phyloP scores from a whole-genome alignment of 352 stramenopile species.

The Pythium aphanidermatum region DNA sequence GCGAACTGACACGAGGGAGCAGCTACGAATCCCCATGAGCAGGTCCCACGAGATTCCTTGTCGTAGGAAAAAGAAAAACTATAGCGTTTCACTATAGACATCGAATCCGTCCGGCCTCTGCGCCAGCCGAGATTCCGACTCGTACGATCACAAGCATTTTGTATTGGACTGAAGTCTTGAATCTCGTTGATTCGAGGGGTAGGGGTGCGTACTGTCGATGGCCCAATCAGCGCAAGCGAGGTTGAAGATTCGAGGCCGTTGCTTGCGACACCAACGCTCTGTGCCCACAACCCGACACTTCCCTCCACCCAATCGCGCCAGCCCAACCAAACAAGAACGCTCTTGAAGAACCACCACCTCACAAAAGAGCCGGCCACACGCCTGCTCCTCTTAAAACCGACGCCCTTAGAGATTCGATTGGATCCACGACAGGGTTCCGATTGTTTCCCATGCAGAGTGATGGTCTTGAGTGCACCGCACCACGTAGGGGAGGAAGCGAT shows the following conservation, averaged over 20 bases:
- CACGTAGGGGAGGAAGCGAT: too few species aligned
- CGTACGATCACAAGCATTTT: neutral
- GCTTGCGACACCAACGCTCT: slow-evolving; percentile 13
- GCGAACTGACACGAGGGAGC: slow-evolving; percentile 7
- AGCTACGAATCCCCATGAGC: slow-evolving; percentile 8
- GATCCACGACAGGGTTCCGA: too few species aligned
- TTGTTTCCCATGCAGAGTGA: too few species aligned
- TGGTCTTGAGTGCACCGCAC: too few species aligned
- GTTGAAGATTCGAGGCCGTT: slow-evolving; percentile 14
- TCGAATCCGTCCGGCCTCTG: neutral
- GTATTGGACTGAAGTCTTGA: neutral
- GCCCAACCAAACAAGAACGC: slow-evolving; percentile 4
- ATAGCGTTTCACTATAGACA: slow-evolving; percentile 28
- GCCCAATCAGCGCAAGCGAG: slow-evolving; percentile 8
- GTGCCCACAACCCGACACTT: too few species aligned
- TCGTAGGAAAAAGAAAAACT: slow-evolving; percentile 31
- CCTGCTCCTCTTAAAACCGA: too few species aligned
- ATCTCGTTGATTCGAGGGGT: slow-evolving; percentile 17
- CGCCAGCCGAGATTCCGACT: slow-evolving; percentile 9
- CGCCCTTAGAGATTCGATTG: too few species aligned
- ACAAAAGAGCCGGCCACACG: too few species aligned
- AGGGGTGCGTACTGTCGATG: neutral
- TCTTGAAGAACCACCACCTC: slow-evolving; percentile 1
- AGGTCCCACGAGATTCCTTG: slow-evolving; percentile 16
- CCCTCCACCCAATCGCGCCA: too few species aligned